phyloP scores from a whole-genome alignment of 2,329 filamentous ascomycete species.

The Fulvia fulva region DNA sequence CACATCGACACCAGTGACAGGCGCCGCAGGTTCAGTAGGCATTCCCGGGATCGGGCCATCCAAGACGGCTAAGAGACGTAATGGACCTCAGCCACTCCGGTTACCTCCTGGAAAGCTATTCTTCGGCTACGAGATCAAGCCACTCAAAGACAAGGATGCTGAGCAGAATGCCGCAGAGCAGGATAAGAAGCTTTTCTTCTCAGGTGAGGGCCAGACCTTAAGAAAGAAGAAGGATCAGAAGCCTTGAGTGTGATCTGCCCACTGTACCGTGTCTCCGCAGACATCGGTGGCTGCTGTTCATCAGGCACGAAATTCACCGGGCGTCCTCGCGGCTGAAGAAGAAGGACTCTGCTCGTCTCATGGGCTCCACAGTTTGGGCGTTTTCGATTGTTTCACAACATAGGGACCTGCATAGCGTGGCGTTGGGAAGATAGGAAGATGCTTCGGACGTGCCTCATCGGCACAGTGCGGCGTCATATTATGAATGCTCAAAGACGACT shows the following conservation, averaged over 20 bases:
- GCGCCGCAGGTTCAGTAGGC: conserved; percentile 43
- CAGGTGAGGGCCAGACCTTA: conserved; percentile 76
- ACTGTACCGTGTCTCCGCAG: background rate
- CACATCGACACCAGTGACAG: conserved; percentile 56
- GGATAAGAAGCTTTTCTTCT: conserved; percentile 58
- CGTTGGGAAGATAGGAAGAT: background rate
- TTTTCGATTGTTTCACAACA: background rate
- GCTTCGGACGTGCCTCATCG: background rate
- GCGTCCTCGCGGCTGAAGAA: background rate
- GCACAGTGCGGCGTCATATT: background rate
- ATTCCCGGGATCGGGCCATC: conserved; percentile 24
- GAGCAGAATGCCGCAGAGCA: conserved; percentile 55
- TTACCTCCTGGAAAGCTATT: conserved; percentile 87
- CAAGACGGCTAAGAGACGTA: conserved; percentile 49
- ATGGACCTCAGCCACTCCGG: conserved; percentile 81
- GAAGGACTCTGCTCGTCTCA: background rate
- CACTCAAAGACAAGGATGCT: conserved; percentile 72
- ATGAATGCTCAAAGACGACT: background rate
- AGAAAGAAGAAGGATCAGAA: conserved; percentile 63
- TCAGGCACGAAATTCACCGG: background rate
- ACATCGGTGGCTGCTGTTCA: background rate
- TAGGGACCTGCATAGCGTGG: background rate
- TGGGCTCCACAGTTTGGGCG: background rate
- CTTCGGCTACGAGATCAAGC: conserved; percentile 91
- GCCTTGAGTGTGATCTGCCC: background rate